Base-by-base conservation (phyloP, 352 stramenopile genomes). In the Phytophthora sp. region DNA sequence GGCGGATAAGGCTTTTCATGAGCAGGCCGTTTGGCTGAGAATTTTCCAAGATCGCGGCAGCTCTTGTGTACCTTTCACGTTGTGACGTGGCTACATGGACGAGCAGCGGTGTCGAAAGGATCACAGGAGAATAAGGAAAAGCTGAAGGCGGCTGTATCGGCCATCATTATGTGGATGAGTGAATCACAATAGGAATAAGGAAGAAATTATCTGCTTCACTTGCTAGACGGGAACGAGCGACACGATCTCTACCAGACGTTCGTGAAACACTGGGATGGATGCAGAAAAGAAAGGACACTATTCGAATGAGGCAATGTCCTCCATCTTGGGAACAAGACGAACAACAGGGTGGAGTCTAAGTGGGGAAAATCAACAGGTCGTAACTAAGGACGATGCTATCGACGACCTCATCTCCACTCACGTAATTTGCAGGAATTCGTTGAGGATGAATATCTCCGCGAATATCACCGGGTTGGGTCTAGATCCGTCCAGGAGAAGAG, bases 301-400 rank as follows among this genome's bases (percentile, higher is more conserved):
- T 57, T 44, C 18, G 20, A 51, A n/a, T 35, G 44, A 2, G 44
- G 46, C 11, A 51, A 47, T 24, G 44, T 57, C 1, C 8, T 38
- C 1, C 36, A 66, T 23, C 38, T 66, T 0, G 20, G 27, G 1
- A 66, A 66, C 31, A 30, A 66, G 13, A 66, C 57, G 0, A 66
- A 58, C 38, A 66, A 59, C 11, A n/a, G 36, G 1, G 6, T 66
- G 8, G 57, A 66, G 18, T 46, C 38, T 0, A 65, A 65, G 26
- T 51, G 33, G 36, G 35, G 45, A 1, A 27, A 26, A 44, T 47
- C 26, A 66, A 35, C 6, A 58, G 18, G 27, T 66, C 3, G 27
- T 59, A 3, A 47, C 7, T 9, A 46, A 36, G 9, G 29, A 42
- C 13, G 21, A 33, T 3, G 9, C 26, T 1, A 53, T 66, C 12